These are phyloP conservation scores for Corniculantispora saksenae DNA, from an alignment of 2,329 filamentous ascomycete genomes.

Conservation along the genomic window DNA sequence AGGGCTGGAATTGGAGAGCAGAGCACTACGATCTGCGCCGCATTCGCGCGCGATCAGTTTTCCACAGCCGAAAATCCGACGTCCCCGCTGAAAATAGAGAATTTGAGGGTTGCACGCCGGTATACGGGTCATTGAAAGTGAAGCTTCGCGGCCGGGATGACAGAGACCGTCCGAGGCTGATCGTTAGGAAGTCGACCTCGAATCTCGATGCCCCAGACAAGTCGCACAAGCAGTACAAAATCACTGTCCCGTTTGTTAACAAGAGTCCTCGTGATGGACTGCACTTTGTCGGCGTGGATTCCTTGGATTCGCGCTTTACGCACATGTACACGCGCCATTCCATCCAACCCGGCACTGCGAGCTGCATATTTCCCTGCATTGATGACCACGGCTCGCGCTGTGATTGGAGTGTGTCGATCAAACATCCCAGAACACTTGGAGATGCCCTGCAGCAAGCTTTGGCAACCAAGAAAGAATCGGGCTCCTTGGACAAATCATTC, in stretches of 20 bases:
- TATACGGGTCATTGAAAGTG: conserved; percentile 53
- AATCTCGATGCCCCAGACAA: conserved; percentile 34
- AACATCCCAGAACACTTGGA: conserved; percentile 81
- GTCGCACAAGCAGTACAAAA: conserved; percentile 48
- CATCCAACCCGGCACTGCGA: conserved; percentile 74
- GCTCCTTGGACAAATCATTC: conserved; percentile 35
- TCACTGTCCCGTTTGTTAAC: conserved; percentile 74
- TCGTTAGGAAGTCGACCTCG: conserved; percentile 46
- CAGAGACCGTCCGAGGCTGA: conserved; percentile 42
- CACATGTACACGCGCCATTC: conserved; percentile 89
- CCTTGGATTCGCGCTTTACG: conserved; percentile 79
- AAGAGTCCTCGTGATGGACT: conserved; percentile 79
- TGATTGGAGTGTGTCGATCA: conserved; percentile 86
- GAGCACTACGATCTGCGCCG: conserved; percentile 75
- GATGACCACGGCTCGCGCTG: conserved; percentile 81
- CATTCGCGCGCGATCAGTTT: conserved; percentile 61
- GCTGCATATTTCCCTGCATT: conserved; percentile 88
- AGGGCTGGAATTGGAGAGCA: conserved; percentile 62
- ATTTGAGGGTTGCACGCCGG: conserved; percentile 56
- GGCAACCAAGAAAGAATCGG: conserved; percentile 41
- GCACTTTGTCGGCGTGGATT: conserved; percentile 85
- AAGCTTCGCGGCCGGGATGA: conserved; percentile 43
- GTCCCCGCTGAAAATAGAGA: conserved; percentile 58
- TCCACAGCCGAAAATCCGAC: conserved; percentile 53
- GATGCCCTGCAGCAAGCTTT: conserved; percentile 63